phyloP scores from a whole-genome alignment of 352 stramenopile genomes.

The Blastocystis sp. region DNA sequence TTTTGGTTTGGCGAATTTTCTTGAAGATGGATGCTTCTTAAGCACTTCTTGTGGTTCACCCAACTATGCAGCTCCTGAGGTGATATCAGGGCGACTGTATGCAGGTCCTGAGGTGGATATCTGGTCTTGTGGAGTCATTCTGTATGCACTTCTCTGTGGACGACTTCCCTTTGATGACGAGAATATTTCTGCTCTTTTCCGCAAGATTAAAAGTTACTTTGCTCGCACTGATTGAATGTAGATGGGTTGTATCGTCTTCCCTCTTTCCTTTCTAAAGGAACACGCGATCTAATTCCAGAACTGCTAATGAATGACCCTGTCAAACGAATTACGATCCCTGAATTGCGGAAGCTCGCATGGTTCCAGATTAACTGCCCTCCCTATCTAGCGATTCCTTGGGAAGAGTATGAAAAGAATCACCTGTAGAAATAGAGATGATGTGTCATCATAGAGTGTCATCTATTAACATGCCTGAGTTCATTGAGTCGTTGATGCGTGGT shows the following conservation, averaged over 20 bases:
- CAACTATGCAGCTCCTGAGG: slow-evolving; percentile 97
- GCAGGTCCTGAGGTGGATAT: slow-evolving; percentile 96
- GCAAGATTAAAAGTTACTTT: slow-evolving; percentile 86
- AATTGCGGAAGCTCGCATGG: slow-evolving; percentile 95
- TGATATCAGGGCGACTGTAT: slow-evolving; percentile 92
- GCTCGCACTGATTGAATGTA: neutral
- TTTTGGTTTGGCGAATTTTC: slow-evolving; percentile 97
- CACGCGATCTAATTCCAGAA: slow-evolving; percentile 89
- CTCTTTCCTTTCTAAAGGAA: slow-evolving; percentile 87
- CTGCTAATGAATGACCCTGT: slow-evolving; percentile 98
- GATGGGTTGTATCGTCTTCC: slow-evolving; percentile 94
- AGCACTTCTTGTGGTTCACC: slow-evolving; percentile 91
- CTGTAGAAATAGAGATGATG: slow-evolving; percentile 68
- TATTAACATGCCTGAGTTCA: slow-evolving; percentile 51
- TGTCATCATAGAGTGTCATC: slow-evolving; percentile 68
- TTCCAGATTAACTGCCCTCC: slow-evolving; percentile 93
- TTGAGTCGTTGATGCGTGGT: slow-evolving; percentile 44
- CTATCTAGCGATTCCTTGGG: slow-evolving; percentile 82
- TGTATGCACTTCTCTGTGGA: slow-evolving; percentile 95
- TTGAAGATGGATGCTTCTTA: slow-evolving; percentile 96
- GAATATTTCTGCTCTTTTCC: slow-evolving; percentile 95
- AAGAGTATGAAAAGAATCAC: slow-evolving; percentile 65
- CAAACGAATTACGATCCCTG: slow-evolving; percentile 95
- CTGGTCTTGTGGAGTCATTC: slow-evolving; percentile 96
- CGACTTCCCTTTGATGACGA: slow-evolving; percentile 93